Evolutionary conservation across 2,329 filamentous ascomycete species (phyloP), one percentile per base, ranked within the genome.

Genomic region (Clonostachys solani): DNA sequence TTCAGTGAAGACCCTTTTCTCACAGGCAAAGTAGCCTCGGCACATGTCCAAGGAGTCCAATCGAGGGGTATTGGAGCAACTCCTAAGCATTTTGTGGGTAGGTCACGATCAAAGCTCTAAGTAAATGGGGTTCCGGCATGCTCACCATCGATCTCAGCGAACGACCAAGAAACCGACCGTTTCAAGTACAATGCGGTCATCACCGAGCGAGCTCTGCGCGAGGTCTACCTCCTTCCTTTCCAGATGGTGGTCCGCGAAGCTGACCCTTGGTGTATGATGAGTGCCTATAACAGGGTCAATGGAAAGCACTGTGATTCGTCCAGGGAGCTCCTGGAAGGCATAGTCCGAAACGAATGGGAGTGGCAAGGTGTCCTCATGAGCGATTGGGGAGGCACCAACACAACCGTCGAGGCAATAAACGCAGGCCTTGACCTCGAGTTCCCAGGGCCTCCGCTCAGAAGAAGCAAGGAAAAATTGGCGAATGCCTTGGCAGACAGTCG

Each of bases 1-100:
- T 90, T 90, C 57, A 85, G 83, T 1, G 68, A 80, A 5, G 87
- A 91, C 56, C 86, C 87, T 0, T 82, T 83, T 13, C 73, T 91
- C 6, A 84, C 86, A 2, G 89, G 88, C 16, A 74, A 82, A 49
- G 72, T 87, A 33, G 66, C 72, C 0, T 66, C 70, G 5, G 60
- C 65, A 15, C 65, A 71, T 12, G 67, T 75, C 35, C 66, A 67
- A 36, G 73, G 72, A 5, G 35, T 54, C 3, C 49, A 53, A 5
- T 47, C 48, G 34, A 42, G 45, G 8, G 46, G 49, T n/a, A 43
- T 55, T 17, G 46, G 48, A 4, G 43, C 47, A 3, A 49, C 50
- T 12, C 38, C 47, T 23, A 52, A 52, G 40, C 50, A 52, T 37
- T 52, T 48, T 38, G 50, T 48, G 1, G 70, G 66, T 43, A 18